phyloP scores from a whole-genome alignment of 2,329 filamentous ascomycete species.

The Clonostachys byssicola region DNA sequence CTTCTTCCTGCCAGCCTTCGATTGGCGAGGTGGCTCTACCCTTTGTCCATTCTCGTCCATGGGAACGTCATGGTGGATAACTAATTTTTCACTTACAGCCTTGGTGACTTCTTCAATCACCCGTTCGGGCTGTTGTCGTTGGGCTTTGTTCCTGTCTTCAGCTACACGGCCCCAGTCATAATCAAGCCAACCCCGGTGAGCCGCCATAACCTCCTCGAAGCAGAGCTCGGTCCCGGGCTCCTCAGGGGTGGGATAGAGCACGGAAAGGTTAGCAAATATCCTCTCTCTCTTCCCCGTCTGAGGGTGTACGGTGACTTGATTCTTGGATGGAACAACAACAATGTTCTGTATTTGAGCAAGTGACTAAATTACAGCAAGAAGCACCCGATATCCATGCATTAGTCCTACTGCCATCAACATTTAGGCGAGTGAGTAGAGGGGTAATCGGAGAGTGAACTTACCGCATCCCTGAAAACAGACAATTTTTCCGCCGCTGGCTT shows the following conservation, averaged over 20 bases:
- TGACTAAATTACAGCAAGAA: conserved; percentile 45
- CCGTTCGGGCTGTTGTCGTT: background rate
- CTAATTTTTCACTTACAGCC: conserved; percentile 5
- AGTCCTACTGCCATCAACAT: conserved; percentile 96
- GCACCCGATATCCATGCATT: conserved; percentile 58
- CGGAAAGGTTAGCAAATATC: conserved; percentile 81
- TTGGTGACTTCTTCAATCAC: conserved; percentile 3
- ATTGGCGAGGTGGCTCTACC: conserved; percentile 31
- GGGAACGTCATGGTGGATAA: conserved; percentile 20
- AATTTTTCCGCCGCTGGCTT: conserved; percentile 73
- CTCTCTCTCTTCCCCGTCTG: conserved; percentile 79
- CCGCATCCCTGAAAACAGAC: conserved; percentile 91
- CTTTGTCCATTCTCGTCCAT: conserved; percentile 54
- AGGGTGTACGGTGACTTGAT: conserved; percentile 79
- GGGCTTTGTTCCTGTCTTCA: too few species aligned
- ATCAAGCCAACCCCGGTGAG: conserved; percentile 65
- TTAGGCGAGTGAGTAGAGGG: conserved; percentile 37
- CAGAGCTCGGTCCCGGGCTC: conserved; percentile 72
- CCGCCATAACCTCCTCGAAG: conserved; percentile 88
- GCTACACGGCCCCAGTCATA: conserved; percentile 41
- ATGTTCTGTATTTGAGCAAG: conserved; percentile 60
- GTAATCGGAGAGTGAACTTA: conserved; percentile 41
- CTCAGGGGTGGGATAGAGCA: conserved; percentile 75
- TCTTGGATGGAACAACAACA: conserved; percentile 64
- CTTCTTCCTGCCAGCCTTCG: conserved; percentile 58